Evolutionary conservation across 768 basidiomycete genomes (phyloP), one percentile per base, ranked within the genome.

Genomic region (Panaeolus cyanescens): DNA sequence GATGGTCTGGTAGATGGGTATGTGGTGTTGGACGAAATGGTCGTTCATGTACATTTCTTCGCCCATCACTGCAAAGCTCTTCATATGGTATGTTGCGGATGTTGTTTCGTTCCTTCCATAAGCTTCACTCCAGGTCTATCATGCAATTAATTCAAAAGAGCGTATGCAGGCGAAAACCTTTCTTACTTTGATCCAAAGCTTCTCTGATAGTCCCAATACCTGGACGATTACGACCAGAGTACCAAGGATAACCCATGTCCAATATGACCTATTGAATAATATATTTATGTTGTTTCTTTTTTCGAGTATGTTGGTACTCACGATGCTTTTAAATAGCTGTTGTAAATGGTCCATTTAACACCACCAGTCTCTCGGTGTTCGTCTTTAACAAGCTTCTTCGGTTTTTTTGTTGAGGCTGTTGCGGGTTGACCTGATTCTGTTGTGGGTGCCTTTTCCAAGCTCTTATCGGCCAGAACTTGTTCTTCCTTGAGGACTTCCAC

Each of bases 331-430:
- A 94, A 69, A 67, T 95, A 92, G 5, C 83, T 77, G 12, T 85
- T 83, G 60, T 89, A 89, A 32, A 88, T 80, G 1, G 76, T 73
- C 90, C 91, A 93, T 68, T 92, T 92, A 31, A 96, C 93, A 34
- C 88, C 86, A 0, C 94, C 95, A 1, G 82, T 81, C 63, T 91
- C 91, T 42, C 93, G 72, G 61, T 92, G 88, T 69, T 95, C 93
- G 54, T 94, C 93, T 69, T 93, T 88, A 59, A 94, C 73, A 10
- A 94, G 74, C 67, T 92, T 90, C 30, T 87, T 76, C 0, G 91
- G 88, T 63, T 86, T 90, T 75, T 88, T 93, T 12, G 45, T 50
- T 10, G 64, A 67, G 22, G 69, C 73, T 22, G 70, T 74, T 5
- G 66, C 69, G 1, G 73, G 69, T 54, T 72, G 69, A 1, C 70